These are phyloP conservation scores for Mycena venus DNA, from an alignment of 768 basidiomycete genomes.

Conservation along the genomic window DNA sequence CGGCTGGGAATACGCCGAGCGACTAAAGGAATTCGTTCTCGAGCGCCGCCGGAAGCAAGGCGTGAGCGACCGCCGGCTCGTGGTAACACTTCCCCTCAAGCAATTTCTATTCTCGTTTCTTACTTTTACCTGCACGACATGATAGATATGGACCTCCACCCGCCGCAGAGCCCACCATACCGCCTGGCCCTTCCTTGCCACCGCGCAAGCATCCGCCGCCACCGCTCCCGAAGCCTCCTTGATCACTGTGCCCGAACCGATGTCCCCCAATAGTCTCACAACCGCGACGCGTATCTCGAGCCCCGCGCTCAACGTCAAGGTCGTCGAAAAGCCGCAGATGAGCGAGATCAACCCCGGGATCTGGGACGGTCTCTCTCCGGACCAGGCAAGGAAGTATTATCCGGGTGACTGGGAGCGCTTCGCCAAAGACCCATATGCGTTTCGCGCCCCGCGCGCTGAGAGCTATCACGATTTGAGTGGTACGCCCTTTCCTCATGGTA, in stretches of 20 bases:
- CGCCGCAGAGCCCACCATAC: slow-evolving; percentile 94
- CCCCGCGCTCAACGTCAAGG: slow-evolving; percentile 71
- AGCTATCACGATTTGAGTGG: slow-evolving; percentile 96
- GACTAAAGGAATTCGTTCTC: slow-evolving; percentile 90
- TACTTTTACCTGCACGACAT: background rate
- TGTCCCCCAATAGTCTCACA: slow-evolving; percentile 22
- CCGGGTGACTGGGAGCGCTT: slow-evolving; percentile 96
- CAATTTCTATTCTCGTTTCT: background rate
- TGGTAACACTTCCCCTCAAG: slow-evolving; percentile 58
- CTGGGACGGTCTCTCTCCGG: slow-evolving; percentile 95
- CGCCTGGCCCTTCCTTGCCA: slow-evolving; percentile 90
- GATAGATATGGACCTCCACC: slow-evolving; percentile 97
- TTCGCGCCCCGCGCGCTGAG: slow-evolving; percentile 93
- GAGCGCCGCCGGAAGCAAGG: slow-evolving; percentile 86
- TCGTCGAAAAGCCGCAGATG: slow-evolving; percentile 97
- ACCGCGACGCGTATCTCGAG: slow-evolving; percentile 10
- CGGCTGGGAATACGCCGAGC: slow-evolving; percentile 96
- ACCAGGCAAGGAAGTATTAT: slow-evolving; percentile 90
- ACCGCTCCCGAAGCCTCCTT: slow-evolving; percentile 16
- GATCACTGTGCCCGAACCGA: slow-evolving; percentile 3
- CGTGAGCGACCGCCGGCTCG: slow-evolving; percentile 71
- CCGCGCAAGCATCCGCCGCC: slow-evolving; percentile 42
- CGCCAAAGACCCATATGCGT: slow-evolving; percentile 92
- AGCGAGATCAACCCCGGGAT: slow-evolving; percentile 97
- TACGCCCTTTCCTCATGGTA: slow-evolving; percentile 44